Evolutionary conservation across 345 rosid genomes (phyloP), one percentile per base, ranked within the genome.

Genomic region (Eucalyptus erythrocorys): DNA sequence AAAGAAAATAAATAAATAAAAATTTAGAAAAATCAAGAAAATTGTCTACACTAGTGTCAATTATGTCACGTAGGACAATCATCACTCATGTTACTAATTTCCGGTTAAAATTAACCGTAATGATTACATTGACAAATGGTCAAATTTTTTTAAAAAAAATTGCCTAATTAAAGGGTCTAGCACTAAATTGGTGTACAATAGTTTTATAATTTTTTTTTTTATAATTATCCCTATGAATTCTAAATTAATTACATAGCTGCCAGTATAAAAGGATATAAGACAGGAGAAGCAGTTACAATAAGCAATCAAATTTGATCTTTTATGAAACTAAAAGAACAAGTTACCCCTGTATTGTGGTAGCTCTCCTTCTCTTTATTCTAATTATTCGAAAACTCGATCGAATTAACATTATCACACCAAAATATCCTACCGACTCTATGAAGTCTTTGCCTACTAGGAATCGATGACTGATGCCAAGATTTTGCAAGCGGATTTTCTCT

Each of bases 61-160:
- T 0, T 24, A 21, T 55, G 1, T 55, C 30, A 55, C 3, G 3
- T 22, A 22, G 1, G 59, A 55, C 12, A 22, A 8, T 2, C 0
- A 0, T 0, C 11, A 1, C 24, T 55, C 6, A 24, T 10, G 0
- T 24, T 10, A 55, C 1, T 2, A 24, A 55, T 4, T 55, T 55
- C 13, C 6, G 0, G 1, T 55, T 55, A 10, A 55, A 55, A 55
- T 55, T 55, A 22, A 9, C 13, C 27, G 4, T 55, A 22, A 55
- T 24, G 13, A 55, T 10, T 55, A 24, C 3, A 55, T 55, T 55
- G 27, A 55, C 13, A 55, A 1, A 55, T 24, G 30, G 6, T 24
- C 6, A 24, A 55, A 22, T 8, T 4, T 51, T 17, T 14, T 4
- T 4, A 13, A 4, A 13, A 48, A 14, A 49, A 49, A 7, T 2